These are phyloP conservation scores for Nannizziopsis arthrosporioides DNA, from an alignment of 2,329 filamentous ascomycete genomes.

Conservation along the genomic window DNA sequence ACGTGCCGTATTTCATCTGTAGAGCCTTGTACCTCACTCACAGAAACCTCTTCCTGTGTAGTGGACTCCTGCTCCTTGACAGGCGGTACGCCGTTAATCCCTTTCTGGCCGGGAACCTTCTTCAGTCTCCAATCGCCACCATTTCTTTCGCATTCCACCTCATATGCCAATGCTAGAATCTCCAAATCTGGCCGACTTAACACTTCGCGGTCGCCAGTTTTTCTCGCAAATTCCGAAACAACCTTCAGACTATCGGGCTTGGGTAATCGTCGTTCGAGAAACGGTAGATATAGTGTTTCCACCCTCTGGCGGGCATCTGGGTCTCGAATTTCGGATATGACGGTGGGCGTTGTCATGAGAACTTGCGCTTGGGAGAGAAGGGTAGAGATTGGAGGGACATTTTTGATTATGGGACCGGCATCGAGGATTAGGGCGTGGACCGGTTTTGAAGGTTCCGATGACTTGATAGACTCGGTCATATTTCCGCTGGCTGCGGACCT, in stretches of 20 bases:
- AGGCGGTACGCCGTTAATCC: constrained; percentile 58
- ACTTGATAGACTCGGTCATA: constrained; percentile 19
- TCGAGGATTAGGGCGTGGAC: constrained; percentile 80
- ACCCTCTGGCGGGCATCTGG: constrained; percentile 66
- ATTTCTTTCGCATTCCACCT: constrained; percentile 84
- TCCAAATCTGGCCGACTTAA: constrained; percentile 82
- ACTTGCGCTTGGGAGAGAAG: constrained; percentile 65
- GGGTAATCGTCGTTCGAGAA: constrained; percentile 66
- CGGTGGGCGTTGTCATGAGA: constrained; percentile 72
- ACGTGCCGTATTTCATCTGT: constrained; percentile 14
- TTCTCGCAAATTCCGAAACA: constrained; percentile 72
- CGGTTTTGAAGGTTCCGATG: constrained; percentile 42
- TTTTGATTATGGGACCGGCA: constrained; percentile 85
- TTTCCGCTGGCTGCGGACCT: background rate
- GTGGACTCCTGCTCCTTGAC: constrained; percentile 18
- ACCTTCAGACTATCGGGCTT: constrained; percentile 65
- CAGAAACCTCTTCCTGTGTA: constrained; percentile 14
- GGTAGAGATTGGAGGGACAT: constrained; percentile 73
- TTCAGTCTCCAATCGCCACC: constrained; percentile 79
- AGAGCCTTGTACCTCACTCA: constrained; percentile 19
- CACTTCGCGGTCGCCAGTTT: constrained; percentile 79
- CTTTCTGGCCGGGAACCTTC: constrained; percentile 65
- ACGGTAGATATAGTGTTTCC: constrained; percentile 74
- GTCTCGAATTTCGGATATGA: constrained; percentile 80
- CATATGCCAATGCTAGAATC: constrained; percentile 80